Evolutionary conservation across 352 stramenopile species (phyloP).

Genomic region (Phytophthora parvispora): DNA sequence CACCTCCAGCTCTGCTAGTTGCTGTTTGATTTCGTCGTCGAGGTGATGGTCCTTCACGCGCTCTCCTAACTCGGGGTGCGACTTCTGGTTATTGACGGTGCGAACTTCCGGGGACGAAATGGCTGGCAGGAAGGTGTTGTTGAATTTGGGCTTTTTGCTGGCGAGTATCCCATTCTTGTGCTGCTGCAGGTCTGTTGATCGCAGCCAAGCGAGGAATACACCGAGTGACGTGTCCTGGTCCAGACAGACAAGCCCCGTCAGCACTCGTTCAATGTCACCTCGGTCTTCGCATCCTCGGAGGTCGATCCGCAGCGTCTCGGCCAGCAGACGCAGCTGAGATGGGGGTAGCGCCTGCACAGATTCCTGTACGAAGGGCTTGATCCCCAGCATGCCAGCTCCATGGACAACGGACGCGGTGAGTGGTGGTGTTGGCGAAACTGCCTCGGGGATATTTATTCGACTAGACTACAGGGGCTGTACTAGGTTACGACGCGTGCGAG

Average conservation of each 20-base stretch:
- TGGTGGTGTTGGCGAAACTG: conserved; percentile 10
- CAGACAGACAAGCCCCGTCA: conserved; percentile 71
- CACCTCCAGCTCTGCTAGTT: conserved; percentile 48
- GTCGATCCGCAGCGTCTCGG: conserved; percentile 73
- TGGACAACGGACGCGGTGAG: conserved; percentile 10
- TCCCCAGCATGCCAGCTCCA: conserved; percentile 49
- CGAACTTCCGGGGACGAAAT: too few species aligned
- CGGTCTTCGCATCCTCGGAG: conserved; percentile 66
- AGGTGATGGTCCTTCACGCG: conserved; percentile 67
- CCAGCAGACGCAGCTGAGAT: conserved; percentile 51
- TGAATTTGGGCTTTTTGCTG: conserved; percentile 54
- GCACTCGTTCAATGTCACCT: conserved; percentile 63
- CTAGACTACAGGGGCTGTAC: neutral
- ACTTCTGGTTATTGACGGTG: conserved; percentile 6
- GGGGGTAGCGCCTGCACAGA: conserved; percentile 60
- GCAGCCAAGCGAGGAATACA: conserved; percentile 77
- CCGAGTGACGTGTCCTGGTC: conserved; percentile 81
- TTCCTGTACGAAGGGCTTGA: conserved; percentile 76
- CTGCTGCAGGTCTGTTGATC: conserved; percentile 36
- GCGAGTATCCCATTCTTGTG: conserved; percentile 24
- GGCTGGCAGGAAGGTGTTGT: conserved; percentile 72
- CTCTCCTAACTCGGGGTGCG: conserved; percentile 16
- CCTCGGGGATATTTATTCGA: conserved; percentile 18
- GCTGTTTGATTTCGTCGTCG: conserved; percentile 56
- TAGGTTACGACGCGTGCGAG: conserved; percentile 12